Evolutionary conservation across 805 yeast species (phyloP), one percentile per base, ranked within the genome.

Genomic region (Wickerhamiella sergipiensis): DNA sequence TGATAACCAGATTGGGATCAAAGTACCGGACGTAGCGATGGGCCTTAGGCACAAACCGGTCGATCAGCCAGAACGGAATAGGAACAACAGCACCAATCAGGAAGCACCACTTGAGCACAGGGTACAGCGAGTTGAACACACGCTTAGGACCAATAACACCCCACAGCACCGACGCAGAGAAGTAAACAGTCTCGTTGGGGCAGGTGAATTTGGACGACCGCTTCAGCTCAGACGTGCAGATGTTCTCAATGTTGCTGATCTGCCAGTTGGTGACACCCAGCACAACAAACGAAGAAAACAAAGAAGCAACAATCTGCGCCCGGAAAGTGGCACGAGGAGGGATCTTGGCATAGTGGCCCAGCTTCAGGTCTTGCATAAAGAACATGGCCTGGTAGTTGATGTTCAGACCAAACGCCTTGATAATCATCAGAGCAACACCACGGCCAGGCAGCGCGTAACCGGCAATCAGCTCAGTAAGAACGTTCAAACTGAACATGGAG

Each of bases 381-480:
- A 71, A 69, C 43, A 74, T 69, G 0, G 83, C 81, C 60, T 80
- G 84, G 39, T 76, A 74, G 58, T 78, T 83, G 52, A 79, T 77
- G 59, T 78, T 80, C 59, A 71, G 72, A 23, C 83, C 84, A 56
- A 71, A 75, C 19, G 79, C 75, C 64, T 78, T 80, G 63, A 79
- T 68, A 52, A 75, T 73, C 71, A 82, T 77, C 62, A 79, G 71
- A 0, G 85, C 84, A 70, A 54, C 81, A 78, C 60, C 73, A 67
- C 71, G 70, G 1, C 81, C 85, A 3, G 86, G 86, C 18, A 79
- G 68, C 48, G 81, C 75, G 59, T 79, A 80, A 2, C 87, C 87
- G 46, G 78, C 75, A 50, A 83, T 71, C 49, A 83, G 66, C 59
- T 81, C 85, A 7, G 79, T 76, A 47, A 83, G 64, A 1, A 80